Evolutionary conservation across 768 basidiomycete genomes (phyloP), one percentile per base, ranked within the genome.

Genomic region (Paxillus involutus): DNA sequence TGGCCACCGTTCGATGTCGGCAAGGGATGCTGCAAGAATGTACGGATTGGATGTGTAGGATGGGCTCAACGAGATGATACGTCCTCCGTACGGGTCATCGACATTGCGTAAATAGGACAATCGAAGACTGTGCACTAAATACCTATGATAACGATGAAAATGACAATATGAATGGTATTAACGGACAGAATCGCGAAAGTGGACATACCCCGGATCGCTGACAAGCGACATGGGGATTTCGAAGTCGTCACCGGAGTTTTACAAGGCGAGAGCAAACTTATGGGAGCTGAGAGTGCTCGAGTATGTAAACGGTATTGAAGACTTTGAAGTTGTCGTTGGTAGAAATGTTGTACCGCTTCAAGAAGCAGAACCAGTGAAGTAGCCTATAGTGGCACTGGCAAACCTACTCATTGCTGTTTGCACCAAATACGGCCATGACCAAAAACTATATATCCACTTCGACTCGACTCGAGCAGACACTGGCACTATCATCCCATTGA

Each of bases 71-170:
- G 91, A 83, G 61, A 97, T 86, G 63, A 96, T 77, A 30, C 92
- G 82, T 0, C 85, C 73, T 13, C 89, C 89, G 64, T 94, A 91
- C 1, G 88, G 85, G 64, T 97, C 94, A 53, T 93, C 89, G 39
- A 93, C 84, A 60, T 88, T 84, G 56, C 93, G 88, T n/a, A 98
- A 77, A 66, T 94, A 94, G 12, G 88, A 84, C 26, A 98, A 76
- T 6, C 94, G 86, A 6, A 97, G 76, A 59, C 81, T 84, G 67
- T 97, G 95, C 8, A 95, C 89, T 36, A 96, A 77, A 66, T 86
- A 84, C 44, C 85, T 87, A 51, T 26, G 4, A 29, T 26, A 26
- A 21, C 10, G 2, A 41, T 60, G 44, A 63, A 61, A 16, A 12
- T 4, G 5, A 14, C 14, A 35, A 30, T 6, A 3, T 6, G 21